Base-by-base conservation (phyloP, 2,329 filamentous ascomycete species). In the Pochonia chlamydosporia region DNA sequence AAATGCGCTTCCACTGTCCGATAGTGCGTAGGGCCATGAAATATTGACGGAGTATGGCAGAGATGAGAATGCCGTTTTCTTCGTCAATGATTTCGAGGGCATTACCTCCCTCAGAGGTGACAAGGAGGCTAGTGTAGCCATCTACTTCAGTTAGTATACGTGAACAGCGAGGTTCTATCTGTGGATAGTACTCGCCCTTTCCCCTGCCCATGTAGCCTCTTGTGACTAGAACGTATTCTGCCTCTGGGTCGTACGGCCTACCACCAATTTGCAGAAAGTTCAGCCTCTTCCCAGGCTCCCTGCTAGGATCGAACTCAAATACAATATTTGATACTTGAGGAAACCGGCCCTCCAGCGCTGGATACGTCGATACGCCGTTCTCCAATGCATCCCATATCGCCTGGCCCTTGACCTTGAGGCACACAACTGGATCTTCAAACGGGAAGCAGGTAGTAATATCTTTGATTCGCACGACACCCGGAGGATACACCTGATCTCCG, bases 361-460 rank as follows among this genome's bases (percentile, higher is more conserved):
- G 91, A 52, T 93, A 87, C 56, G 81, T 77, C 36, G 82, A 85
- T 0, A 96, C 83, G 1, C 85, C 82, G 56, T 96, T 96, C 63
- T 96, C 90, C 2, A 96, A 65, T 0, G 90, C 90, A n/a, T 82
- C 84, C 58, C 84, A 73, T 26, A 96, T 80, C 1, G 84, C 85
- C 56, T 81, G 73, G 0, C 91, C 91, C 0, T 72, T 81, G 4
- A 89, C 75, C 28, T 77, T 79, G 50, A 96, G 72, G 4, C 95
- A 80, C 0, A 96, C 85, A 1, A 91, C 86, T 0, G 90, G 89
- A 53, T 96, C 90, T 61, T 96, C 90, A 56, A 96, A 96, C 0
- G 91, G 91, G 55, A 96, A 96, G 60, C 89, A 95, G 43, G 87
- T 87, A 48, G 90, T 79, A n/a, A 95, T 80, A 58, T 95, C 89